Evolutionary conservation across 129 eudicot species (phyloP).

Genomic region (Tagetes patula): DNA sequence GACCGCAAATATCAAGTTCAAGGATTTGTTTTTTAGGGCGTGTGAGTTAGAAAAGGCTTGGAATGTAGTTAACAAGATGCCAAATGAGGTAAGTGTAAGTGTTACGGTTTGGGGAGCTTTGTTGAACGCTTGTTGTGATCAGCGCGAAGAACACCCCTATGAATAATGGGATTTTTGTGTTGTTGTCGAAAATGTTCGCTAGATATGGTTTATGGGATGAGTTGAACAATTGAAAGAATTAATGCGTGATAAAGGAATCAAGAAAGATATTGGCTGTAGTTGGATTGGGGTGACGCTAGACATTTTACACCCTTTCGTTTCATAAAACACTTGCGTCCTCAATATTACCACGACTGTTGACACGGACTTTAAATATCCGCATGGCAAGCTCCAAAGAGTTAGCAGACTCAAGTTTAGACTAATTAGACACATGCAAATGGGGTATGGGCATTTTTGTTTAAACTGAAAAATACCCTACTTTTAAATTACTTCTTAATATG

Average conservation of each 20-base stretch:
- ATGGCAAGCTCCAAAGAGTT: neutral
- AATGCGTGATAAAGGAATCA: conserved; percentile 56
- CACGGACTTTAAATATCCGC: no score
- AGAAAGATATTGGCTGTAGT: conserved; percentile 71
- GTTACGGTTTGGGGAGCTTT: conserved; percentile 75
- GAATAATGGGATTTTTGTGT: conserved; percentile 64
- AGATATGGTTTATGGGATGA: conserved; percentile 69
- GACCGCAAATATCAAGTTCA: no score
- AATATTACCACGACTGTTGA: no score
- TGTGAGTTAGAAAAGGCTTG: conserved; percentile 82
- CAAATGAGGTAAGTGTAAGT: conserved; percentile 29
- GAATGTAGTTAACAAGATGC: conserved; percentile 54
- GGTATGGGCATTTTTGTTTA: neutral
- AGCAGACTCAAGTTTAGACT: conserved; percentile 6
- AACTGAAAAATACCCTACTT: no score
- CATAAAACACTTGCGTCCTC: no score
- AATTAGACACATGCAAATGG: no score
- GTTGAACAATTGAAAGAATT: conserved; percentile 46
- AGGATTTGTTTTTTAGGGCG: conserved; percentile 72
- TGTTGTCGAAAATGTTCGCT: conserved; percentile 77
- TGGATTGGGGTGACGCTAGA: conserved; percentile 33
- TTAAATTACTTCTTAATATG: no score
- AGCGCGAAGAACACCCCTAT: conserved; percentile 65
- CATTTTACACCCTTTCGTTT: neutral
- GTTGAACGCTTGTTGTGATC: conserved; percentile 61